Base-by-base conservation (phyloP, 1,284 basidiomycete species). In the Pseudozyma tsukubaensis region DNA sequence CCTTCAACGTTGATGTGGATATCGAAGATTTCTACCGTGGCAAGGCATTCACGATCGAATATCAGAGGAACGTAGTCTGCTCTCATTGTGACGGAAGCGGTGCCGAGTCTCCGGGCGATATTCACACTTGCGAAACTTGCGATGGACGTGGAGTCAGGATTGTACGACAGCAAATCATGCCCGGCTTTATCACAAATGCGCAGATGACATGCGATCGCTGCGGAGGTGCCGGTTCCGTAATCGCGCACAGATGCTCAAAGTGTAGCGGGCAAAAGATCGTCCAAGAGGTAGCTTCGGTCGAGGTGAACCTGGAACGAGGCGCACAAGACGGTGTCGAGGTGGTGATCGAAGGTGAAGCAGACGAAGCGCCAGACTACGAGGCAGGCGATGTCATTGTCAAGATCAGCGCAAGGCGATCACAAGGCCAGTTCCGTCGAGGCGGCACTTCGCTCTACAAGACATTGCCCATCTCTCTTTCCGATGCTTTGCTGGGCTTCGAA, bases 91-190 rank as follows among this genome's bases (percentile, higher is more conserved):
- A 82, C 48, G 83, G 83, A 29, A 77, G 74, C 42, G 83, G 83
- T 18, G 83, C 83, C n/a, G 66, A 77, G 42, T 79, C 73, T 3
- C 73, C 79, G 7, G 59, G 42, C 18, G 78, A 84, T 45, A 82
- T 84, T 44, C 81, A 82, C 49, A 71, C 72, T 3, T 84, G 83
- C 62, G 65, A 75, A 3, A 42, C 67, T 5, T 84, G 83, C 59
- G 56, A 72, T 11, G 83, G 83, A 3, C 57, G 72, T 11, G 83
- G 83, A 13, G 59, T 83, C 14, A 67, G 80, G 34, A 70, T 84
- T 44, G 67, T 83, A 13, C 68, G 77, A 18, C 83, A 84, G 67
- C 81, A 84, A 55, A 82, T 84, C 71, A 83, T 83, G 83, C 83
- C 83, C 7, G 83, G 83, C 18, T 84, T 84, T 44, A 72, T 80